These are phyloP conservation scores for Aspergillus pseudoviridinutans DNA, from an alignment of 2,329 filamentous ascomycete species.

Conservation along the genomic window DNA sequence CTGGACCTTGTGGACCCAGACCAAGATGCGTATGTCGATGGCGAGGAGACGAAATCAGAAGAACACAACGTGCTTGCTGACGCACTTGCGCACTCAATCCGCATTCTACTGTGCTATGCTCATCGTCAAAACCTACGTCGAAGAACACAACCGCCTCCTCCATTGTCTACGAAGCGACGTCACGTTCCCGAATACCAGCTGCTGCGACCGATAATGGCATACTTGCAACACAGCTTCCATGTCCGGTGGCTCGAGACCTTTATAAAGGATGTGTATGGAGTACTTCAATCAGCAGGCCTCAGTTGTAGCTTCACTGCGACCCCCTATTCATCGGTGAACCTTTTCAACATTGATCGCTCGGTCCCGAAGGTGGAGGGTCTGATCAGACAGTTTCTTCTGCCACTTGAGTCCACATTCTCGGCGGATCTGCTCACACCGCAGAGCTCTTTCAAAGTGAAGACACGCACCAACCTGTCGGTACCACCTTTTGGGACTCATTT, in stretches of 20 bases:
- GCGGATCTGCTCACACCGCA: constrained; percentile 32
- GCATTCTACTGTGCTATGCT: constrained; percentile 72
- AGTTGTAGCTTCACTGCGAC: constrained; percentile 22
- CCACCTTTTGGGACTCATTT: constrained; percentile 38
- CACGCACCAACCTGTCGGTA: constrained; percentile 32
- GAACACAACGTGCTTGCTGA: constrained; percentile 54
- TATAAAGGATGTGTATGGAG: constrained; percentile 26
- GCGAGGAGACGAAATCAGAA: constrained; percentile 21
- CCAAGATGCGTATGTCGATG: constrained; percentile 27
- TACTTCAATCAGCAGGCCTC: constrained; percentile 32
- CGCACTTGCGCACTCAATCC: constrained; percentile 62
- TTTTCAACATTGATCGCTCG: constrained; percentile 4
- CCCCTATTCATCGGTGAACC: constrained; percentile 24
- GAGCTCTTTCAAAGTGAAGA: constrained; percentile 35
- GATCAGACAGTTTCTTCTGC: constrained; percentile 39
- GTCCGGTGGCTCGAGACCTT: constrained; percentile 32
- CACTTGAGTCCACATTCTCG: constrained; percentile 42
- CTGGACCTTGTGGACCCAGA: constrained; percentile 65
- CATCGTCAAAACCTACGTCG: constrained; percentile 68
- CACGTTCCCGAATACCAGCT: constrained; percentile 53
- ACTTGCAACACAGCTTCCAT: constrained; percentile 48
- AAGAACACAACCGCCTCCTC: constrained; percentile 61
- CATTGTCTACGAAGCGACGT: constrained; percentile 50
- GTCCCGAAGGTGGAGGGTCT: constrained; percentile 36
- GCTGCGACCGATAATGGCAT: constrained; percentile 55